phyloP scores from a whole-genome alignment of 345 rosid species.

The Geranium brycei region DNA sequence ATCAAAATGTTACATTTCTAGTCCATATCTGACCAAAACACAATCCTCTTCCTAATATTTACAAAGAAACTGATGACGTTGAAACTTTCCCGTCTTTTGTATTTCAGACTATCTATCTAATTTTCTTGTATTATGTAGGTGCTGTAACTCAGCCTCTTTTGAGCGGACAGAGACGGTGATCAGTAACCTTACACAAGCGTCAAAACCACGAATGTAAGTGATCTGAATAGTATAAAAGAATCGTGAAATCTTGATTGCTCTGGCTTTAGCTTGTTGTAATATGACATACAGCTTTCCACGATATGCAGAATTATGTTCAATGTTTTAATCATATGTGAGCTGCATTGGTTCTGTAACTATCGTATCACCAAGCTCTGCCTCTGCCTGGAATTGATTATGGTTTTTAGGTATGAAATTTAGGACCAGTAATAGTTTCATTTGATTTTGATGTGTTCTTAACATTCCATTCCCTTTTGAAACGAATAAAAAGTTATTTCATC shows the following conservation, averaged over 20 bases:
- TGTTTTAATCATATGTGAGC: too few relatives aligned
- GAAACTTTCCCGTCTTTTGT: too few relatives aligned
- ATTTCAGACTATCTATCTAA: neutral
- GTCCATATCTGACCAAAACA: neutral
- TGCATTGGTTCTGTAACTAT: too few relatives aligned
- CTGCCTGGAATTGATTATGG: too few relatives aligned
- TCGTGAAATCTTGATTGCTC: neutral
- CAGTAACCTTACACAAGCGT: neutral
- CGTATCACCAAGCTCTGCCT: too few relatives aligned
- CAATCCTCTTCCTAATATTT: neutral
- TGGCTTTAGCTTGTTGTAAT: neutral
- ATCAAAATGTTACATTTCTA: neutral
- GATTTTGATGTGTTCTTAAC: too few relatives aligned
- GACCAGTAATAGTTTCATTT: too few relatives aligned
- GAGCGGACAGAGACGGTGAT: slow-evolving; percentile 14
- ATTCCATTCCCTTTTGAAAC: too few relatives aligned
- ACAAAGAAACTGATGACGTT: too few relatives aligned
- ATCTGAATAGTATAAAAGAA: neutral
- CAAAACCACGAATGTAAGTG: neutral
- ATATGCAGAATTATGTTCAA: too few relatives aligned
- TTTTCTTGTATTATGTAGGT: slow-evolving; percentile 13
- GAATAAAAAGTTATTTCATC: too few relatives aligned
- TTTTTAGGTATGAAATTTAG: too few relatives aligned
- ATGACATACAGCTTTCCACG: neutral
- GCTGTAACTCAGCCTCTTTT: slow-evolving; percentile 21